These are phyloP conservation scores for Spathaspora sp. DNA, from an alignment of 805 yeast species.

Conservation along the genomic window DNA sequence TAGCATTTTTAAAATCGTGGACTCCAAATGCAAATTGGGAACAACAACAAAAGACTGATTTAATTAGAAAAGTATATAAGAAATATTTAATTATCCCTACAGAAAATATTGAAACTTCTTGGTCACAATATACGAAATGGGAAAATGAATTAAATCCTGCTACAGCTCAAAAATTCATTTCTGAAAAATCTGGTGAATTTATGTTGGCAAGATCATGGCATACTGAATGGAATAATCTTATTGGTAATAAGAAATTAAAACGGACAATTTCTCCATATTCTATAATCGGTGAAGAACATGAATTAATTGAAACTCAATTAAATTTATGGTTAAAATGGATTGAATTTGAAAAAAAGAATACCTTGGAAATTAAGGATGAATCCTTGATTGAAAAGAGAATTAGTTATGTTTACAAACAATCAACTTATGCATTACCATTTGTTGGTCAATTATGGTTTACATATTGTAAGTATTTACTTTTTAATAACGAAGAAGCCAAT, in stretches of 20 bases:
- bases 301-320: conserved; percentile 39
- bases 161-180: conserved; percentile 80
- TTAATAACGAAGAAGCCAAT: conserved; percentile 34
- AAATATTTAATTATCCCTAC: conserved; percentile 74
- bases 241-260: conserved; percentile 42
- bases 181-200: conserved; percentile 77
- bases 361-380: conserved; percentile 54
- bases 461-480: conserved; percentile 38
- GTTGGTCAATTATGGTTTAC: conserved; percentile 79
- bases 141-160: conserved; percentile 72
- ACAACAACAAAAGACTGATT: conserved; percentile 73
- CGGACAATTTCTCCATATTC: conserved; percentile 33
- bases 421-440: conserved; percentile 57
- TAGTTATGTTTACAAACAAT: conserved; percentile 68
- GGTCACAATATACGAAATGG: conserved; percentile 81
- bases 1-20: conserved; percentile 77
- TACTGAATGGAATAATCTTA: conserved; percentile 64
- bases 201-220: conserved; percentile 82
- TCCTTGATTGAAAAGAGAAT: conserved; percentile 50
- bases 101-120: conserved; percentile 65
- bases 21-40: conserved; percentile 80
- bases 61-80: conserved; percentile 69
- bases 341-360: conserved; percentile 72
- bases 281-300: conserved; percentile 14
- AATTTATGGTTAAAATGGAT: conserved; percentile 71